phyloP scores from a whole-genome alignment of 768 basidiomycete species.

The Leccinum uliginosum region DNA sequence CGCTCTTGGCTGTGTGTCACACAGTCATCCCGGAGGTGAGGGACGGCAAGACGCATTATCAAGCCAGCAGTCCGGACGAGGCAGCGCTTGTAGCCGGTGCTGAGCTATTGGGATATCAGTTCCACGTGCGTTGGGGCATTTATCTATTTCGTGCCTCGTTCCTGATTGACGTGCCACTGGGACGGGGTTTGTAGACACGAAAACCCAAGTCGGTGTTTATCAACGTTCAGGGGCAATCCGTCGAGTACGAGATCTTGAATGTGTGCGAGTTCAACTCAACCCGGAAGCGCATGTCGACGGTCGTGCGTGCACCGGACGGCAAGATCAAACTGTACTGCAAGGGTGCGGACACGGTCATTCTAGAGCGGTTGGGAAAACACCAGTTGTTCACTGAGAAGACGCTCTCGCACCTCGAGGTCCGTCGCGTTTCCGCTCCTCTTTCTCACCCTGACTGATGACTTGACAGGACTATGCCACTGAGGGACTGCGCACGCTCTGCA shows the following conservation, averaged over 20 bases:
- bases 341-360: slow-evolving; percentile 96
- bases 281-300: slow-evolving; percentile 95
- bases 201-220: slow-evolving; percentile 97
- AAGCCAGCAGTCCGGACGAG: slow-evolving; percentile 97
- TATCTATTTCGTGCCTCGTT: neutral
- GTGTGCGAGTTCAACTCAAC: slow-evolving; percentile 99
- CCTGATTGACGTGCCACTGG: neutral
- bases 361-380: slow-evolving; percentile 84
- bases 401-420: slow-evolving; percentile 83
- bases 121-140: slow-evolving; percentile 64
- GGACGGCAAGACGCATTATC: slow-evolving; percentile 87
- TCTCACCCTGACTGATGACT: neutral
- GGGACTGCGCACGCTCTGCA: slow-evolving; percentile 92
- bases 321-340: slow-evolving; percentile 95
- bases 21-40: slow-evolving; percentile 94
- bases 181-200: slow-evolving; percentile 58
- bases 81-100: slow-evolving; percentile 95
- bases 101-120: slow-evolving; percentile 86
- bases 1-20: slow-evolving; percentile 90
- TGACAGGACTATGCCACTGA: slow-evolving; percentile 92
- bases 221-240: slow-evolving; percentile 62
- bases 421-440: slow-evolving; percentile 4
- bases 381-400: slow-evolving; percentile 87
- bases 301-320: slow-evolving; percentile 83
- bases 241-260: slow-evolving; percentile 89